Evolutionary conservation across 78 protist species (phyloP).

Genomic region (Bigelowiella natans): DNA sequence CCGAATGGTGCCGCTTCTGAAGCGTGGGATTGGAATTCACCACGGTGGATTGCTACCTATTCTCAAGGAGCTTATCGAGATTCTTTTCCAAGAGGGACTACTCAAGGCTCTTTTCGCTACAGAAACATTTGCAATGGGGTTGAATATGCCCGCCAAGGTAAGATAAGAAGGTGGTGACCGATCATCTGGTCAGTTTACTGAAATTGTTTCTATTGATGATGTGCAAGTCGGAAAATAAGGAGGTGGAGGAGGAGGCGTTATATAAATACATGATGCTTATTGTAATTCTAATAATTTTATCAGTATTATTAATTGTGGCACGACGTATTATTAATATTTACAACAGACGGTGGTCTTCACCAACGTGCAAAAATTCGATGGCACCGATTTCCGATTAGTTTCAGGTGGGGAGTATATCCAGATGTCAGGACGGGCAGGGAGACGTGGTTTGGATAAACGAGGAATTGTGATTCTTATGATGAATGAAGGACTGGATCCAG

Average conservation of each 20-base stretch:
- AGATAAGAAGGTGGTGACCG: no score
- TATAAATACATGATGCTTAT: no score
- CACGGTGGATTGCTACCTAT: conserved; percentile 71
- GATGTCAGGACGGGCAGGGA: conserved; percentile 75
- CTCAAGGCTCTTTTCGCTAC: conserved; percentile 50
- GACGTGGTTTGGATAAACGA: conserved; percentile 64
- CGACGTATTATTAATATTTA: background rate
- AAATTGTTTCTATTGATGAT: no score
- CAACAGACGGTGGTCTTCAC: conserved; percentile 65
- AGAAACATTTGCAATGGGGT: conserved; percentile 73
- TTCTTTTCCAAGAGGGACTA: conserved; percentile 53
- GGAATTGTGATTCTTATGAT: conserved; percentile 65
- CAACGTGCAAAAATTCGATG: conserved; percentile 52
- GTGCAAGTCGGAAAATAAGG: no score
- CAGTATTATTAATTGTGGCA: no score
- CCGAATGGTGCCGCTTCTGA: background rate
- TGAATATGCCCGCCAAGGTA: conserved; percentile 76
- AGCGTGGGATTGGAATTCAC: conserved; percentile 63
- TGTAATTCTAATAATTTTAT: no score
- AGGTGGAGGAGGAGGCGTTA: no score
- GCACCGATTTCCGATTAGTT: conserved; percentile 27
- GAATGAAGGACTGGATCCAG: background rate
- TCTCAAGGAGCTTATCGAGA: conserved; percentile 58
- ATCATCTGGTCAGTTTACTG: no score
- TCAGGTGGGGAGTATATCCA: conserved; percentile 71